Evolutionary conservation across 2,329 filamentous ascomycete species (phyloP).

Genomic region (Bipolaris cookei): DNA sequence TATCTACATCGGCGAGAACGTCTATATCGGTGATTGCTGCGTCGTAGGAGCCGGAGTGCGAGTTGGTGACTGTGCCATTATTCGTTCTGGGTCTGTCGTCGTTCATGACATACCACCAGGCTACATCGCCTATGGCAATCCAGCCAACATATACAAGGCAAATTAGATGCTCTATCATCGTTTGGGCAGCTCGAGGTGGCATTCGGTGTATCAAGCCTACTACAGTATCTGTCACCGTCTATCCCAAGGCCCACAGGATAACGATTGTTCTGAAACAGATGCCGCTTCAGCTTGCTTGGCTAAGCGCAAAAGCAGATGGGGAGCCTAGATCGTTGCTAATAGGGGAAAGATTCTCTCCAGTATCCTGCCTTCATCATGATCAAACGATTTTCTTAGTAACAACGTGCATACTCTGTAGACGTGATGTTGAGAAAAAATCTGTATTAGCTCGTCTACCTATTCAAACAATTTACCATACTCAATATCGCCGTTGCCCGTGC

Average conservation of each 20-base stretch:
- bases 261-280: background rate
- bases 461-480: background rate
- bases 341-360: too few species aligned
- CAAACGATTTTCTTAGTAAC: background rate
- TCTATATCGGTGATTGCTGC: conserved; percentile 67
- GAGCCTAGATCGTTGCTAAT: too few species aligned
- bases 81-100: conserved; percentile 62
- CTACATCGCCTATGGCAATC: conserved; percentile 56
- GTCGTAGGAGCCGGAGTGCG: conserved; percentile 63
- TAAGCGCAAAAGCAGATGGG: background rate
- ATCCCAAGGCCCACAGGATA: conserved; percentile 1
- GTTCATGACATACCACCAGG: conserved; percentile 57
- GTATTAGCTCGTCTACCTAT: background rate
- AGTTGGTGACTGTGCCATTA: conserved; percentile 60
- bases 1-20: conserved; percentile 1
- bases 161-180: background rate
- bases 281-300: background rate
- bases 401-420: background rate
- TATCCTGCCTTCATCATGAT: background rate
- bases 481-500: background rate
- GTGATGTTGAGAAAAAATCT: background rate
- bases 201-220: background rate
- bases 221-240: background rate
- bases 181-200: background rate
- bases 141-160: conserved; percentile 31